Evolutionary conservation across 352 stramenopile genomes (phyloP), one percentile per base, ranked within the genome.

Genomic region (Pythium aphanidermatum): DNA sequence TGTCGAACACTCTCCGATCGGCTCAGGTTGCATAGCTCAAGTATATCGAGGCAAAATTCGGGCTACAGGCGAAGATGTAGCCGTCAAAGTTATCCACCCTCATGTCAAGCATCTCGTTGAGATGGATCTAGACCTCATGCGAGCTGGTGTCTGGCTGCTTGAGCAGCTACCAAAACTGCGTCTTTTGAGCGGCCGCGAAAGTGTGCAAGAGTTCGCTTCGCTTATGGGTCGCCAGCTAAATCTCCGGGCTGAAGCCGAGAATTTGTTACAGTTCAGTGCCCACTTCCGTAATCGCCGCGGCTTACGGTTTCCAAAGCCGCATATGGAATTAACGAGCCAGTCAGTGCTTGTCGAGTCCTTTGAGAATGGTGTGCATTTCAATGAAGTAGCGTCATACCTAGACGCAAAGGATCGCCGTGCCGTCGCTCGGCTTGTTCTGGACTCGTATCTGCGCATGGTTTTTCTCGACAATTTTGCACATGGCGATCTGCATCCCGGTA

Each of bases 401-500:
- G 62, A 85, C 32, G 38, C 48, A 0, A 68, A 67, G 12, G 63
- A 70, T 12, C 72, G 74, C 20, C 84, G 86, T 47, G 69, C 63
- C 2, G 65, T 94, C 3, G 84, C 79, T 8, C 74, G 63, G 1
- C 68, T 95, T 16, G 79, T 92, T n/a, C 63, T 96, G 2, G 78
- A 95, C 54, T 68, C 81, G 8, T 96, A 93, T 52, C 56, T 96
- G 12, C 82, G 87, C 30, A 98, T 98, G 95, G 87, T 98, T 0
- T 98, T 98, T 37, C 65, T 96, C 8, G 86, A 98, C 60, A 98
- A 97, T 50, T 98, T 97, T 63, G 80, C 92, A 11, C 87, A 97
- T 42, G 83, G 83, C 28, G 89, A 98, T 58, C 55, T 98, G n/a
- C 91, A 97, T 55, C 87, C 87, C 34, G 91, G 91, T 27, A 97